Evolutionary conservation across 768 basidiomycete species (phyloP).

Genomic region (Russula sp.): DNA sequence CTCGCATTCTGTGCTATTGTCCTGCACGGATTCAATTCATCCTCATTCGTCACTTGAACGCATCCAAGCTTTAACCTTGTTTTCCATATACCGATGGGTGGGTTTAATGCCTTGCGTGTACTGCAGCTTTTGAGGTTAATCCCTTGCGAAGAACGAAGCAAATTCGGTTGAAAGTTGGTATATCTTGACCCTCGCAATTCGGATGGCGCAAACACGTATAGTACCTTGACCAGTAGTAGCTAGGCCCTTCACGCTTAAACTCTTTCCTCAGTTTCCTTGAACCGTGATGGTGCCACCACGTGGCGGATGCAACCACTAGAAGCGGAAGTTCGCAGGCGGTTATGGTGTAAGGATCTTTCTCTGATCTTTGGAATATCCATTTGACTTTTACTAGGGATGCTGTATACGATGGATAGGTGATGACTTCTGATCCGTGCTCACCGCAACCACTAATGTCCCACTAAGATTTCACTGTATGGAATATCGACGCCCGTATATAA

Average conservation of each 20-base stretch:
- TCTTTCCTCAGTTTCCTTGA: conserved; percentile 26
- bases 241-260: neutral
- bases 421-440: neutral
- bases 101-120: neutral
- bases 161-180: conserved; percentile 27
- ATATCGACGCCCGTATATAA: conserved; percentile 32
- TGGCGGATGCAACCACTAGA: conserved; percentile 32
- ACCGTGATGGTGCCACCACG: conserved; percentile 30
- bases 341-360: conserved; percentile 32
- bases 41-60: conserved; percentile 31
- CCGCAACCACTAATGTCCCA: neutral
- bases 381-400: conserved; percentile 22
- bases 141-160: conserved; percentile 17
- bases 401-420: conserved; percentile 31
- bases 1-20: conserved; percentile 27
- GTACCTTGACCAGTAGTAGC: neutral
- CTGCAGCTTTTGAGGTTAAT: neutral
- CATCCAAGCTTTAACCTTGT: conserved; percentile 30
- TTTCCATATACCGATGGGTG: conserved; percentile 30
- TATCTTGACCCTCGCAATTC: conserved; percentile 29
- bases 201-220: conserved; percentile 33
- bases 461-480: conserved; percentile 25
- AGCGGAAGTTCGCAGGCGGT: conserved; percentile 30
- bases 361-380: neutral
- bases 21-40: conserved; percentile 8